phyloP scores from a whole-genome alignment of 2,329 filamentous ascomycete species.

The Sclerotiophoma versabilis region DNA sequence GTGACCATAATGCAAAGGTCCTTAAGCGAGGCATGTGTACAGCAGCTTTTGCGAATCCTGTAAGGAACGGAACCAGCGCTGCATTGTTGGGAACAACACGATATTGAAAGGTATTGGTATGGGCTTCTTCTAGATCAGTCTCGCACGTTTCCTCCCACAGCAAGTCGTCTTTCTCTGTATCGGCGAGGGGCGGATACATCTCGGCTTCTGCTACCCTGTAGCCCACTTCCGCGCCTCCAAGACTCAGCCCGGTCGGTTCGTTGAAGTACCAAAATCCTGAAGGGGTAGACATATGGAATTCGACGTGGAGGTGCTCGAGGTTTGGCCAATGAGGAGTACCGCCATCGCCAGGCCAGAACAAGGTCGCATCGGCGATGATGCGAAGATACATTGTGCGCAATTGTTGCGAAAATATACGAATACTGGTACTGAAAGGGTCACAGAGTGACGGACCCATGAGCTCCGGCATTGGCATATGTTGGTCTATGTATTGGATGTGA shows the following conservation, averaged over 20 bases:
- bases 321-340: slow-evolving; percentile 23
- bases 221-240: slow-evolving; percentile 8
- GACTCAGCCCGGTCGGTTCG: slow-evolving; percentile 14
- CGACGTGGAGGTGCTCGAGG: slow-evolving; percentile 21
- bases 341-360: slow-evolving; percentile 25
- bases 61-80: slow-evolving; percentile 18
- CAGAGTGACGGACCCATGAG: slow-evolving; percentile 15
- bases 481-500: slow-evolving; percentile 9
- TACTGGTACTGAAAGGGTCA: slow-evolving; percentile 29
- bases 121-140: neutral
- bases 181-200: slow-evolving; percentile 20
- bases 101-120: neutral
- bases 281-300: slow-evolving; percentile 21
- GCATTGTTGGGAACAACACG: slow-evolving; percentile 21
- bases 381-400: slow-evolving; percentile 18
- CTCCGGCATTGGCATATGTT: slow-evolving; percentile 14
- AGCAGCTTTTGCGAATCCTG: slow-evolving; percentile 24
- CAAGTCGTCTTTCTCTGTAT: neutral
- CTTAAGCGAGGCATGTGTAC: slow-evolving; percentile 19
- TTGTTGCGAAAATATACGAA: slow-evolving; percentile 24
- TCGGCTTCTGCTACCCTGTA: slow-evolving; percentile 7
- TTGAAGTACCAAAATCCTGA: slow-evolving; percentile 31
- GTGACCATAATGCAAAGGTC: slow-evolving; percentile 16
- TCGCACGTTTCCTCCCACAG: neutral
- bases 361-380: slow-evolving; percentile 21